A percentile compares a stretch with the other conserved stretches of the same genome.
Conservation (phyloP, 139 green algal species). For the Coelastrella sp. region DNA sequence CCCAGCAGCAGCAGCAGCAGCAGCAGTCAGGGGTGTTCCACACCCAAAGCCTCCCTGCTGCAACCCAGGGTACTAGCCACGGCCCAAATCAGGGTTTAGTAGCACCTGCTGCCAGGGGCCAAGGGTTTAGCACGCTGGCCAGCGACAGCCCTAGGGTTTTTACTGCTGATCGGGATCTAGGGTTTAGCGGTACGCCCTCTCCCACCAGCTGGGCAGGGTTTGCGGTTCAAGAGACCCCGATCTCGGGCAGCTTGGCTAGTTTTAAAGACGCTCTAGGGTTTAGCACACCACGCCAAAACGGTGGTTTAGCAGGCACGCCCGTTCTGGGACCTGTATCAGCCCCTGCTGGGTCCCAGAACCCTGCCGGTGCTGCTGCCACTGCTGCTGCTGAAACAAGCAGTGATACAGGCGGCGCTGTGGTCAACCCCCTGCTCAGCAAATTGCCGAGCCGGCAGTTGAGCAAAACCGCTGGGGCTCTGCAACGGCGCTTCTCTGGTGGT, state of each 20-base stretch:
- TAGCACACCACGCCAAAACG: not conserved
- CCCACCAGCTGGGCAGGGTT: constrained; percentile 7
- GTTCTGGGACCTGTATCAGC: too few relatives aligned
- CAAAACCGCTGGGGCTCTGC: not conserved
- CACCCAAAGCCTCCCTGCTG: constrained; percentile 4
- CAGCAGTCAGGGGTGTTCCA: constrained; percentile 9
- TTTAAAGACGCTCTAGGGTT: not conserved
- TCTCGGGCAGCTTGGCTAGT: not conserved
- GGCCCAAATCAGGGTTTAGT: not conserved
- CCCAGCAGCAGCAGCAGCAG: too few relatives aligned
- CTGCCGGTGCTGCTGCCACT: constrained; percentile 10
- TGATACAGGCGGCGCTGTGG: not conserved
- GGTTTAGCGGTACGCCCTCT: not conserved
- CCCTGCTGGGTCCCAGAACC: not conserved
- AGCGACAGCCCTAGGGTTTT: not conserved
- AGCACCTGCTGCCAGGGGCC: not conserved
- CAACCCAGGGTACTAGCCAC: not conserved
- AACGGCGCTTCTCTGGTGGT: constrained; percentile 24
- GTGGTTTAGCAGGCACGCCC: not conserved
- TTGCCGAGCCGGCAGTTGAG: not conserved
- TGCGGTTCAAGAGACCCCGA: not conserved
- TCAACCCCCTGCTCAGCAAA: constrained; percentile 25
- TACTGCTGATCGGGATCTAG: not conserved
- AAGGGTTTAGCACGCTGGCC: not conserved
- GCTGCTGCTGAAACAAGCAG: not conserved